Conservation (phyloP, 768 basidiomycete genomes). For the Rhizopogon vesiculosus region DNA sequence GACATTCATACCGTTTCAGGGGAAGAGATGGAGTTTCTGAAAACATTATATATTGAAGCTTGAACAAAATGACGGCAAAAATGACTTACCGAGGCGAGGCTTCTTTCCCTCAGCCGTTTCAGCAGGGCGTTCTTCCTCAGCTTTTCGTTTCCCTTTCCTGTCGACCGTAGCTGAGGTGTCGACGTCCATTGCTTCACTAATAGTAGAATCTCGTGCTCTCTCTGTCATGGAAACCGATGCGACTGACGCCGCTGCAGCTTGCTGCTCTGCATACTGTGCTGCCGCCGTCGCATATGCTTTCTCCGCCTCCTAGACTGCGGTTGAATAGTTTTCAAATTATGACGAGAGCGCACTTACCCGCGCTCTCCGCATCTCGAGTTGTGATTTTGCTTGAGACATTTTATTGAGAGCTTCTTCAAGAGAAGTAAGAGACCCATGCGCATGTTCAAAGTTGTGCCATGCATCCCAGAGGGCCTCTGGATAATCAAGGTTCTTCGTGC, state of each 20-base stretch:
- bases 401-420: slow-evolving; percentile 60
- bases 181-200: slow-evolving; percentile 36
- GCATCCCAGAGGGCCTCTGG: slow-evolving; percentile 93
- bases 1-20: slow-evolving; percentile 51
- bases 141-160: slow-evolving; percentile 56
- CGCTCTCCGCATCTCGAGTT: slow-evolving; percentile 57
- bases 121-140: slow-evolving; percentile 41
- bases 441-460: slow-evolving; percentile 84
- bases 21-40: slow-evolving; percentile 42
- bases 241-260: slow-evolving; percentile 18
- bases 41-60: not conserved
- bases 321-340: not conserved
- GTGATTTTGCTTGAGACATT: slow-evolving; percentile 58
- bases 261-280: slow-evolving; percentile 40
- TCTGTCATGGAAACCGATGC: slow-evolving; percentile 13
- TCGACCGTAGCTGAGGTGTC: slow-evolving; percentile 30
- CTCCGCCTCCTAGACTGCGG: slow-evolving; percentile 49
- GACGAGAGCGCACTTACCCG: slow-evolving; percentile 41
- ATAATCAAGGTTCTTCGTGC: slow-evolving; percentile 82
- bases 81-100: slow-evolving; percentile 49
- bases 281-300: slow-evolving; percentile 49
- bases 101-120: slow-evolving; percentile 56
- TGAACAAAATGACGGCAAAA: not conserved
- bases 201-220: not conserved
- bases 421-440: slow-evolving; percentile 68